Evolutionary conservation across 2,329 filamentous ascomycete species (phyloP).

Genomic region (Aurifilum marmelostoma): DNA sequence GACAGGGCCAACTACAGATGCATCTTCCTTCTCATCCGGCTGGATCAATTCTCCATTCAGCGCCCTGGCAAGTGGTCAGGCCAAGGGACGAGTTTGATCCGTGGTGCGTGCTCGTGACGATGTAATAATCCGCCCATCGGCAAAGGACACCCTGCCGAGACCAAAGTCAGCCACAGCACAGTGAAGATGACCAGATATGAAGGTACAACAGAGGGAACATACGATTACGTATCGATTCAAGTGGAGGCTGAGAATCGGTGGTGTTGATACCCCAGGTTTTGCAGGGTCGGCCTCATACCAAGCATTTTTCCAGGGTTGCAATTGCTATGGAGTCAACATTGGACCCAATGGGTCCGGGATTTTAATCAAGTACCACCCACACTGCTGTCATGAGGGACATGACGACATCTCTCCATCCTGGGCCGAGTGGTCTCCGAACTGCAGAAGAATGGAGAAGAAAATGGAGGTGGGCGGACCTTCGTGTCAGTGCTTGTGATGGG

Average conservation of each 20-base stretch:
- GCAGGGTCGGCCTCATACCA: neutral
- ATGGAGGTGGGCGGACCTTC: too few species aligned
- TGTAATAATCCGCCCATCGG: too few species aligned
- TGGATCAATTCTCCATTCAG: neutral
- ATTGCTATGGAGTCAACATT: neutral
- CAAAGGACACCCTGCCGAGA: neutral
- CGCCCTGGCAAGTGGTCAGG: too few species aligned
- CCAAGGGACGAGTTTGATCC: too few species aligned
- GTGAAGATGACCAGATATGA: too few species aligned
- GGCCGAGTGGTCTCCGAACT: neutral
- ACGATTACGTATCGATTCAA: neutral
- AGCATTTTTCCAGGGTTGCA: neutral
- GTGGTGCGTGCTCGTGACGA: too few species aligned
- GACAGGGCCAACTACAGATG: neutral
- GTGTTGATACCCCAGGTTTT: neutral
- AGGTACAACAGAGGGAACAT: neutral
- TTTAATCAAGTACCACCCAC: neutral
- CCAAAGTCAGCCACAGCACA: neutral
- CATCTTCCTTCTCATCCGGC: neutral
- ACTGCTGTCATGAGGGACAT: neutral
- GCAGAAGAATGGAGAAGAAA: neutral
- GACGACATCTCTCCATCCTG: neutral
- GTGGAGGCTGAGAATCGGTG: neutral
- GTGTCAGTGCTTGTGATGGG: too few species aligned
- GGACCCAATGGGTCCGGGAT: neutral